Base-by-base conservation (phyloP, 2,329 filamentous ascomycete species). In the Zalaria obscura region DNA sequence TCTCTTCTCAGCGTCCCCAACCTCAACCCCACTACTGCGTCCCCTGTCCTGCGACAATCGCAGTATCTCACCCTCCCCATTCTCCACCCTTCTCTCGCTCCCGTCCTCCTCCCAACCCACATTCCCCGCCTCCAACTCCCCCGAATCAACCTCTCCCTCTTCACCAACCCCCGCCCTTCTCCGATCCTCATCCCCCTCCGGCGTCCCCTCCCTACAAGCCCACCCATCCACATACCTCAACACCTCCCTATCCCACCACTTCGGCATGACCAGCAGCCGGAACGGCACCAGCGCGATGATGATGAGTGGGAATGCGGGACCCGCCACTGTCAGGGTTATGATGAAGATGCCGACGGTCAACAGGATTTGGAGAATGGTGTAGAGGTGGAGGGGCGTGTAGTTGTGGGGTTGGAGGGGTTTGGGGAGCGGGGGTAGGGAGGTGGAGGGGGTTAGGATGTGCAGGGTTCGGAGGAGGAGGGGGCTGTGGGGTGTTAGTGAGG, bases 201-300 rank as follows among this genome's bases (percentile, higher is more conserved):
- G 61, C n/a, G 54, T 55, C 5, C 60, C 61, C 10, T 61, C 58
- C 35, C 55, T 46, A 47, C 61, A 64, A 37, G 61, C 58, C 61
- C 61, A 64, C 25, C 52, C 62, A 50, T 72, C 68, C 29, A 72
- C 68, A 50, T 66, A 67, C 32, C 64, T 51, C 38, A 80, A 61
- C 5, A 73, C 74, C 47, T 78, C 73, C 36, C 66, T 64, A 11
- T 63, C 66, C 76, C 76, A 80, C 41, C 77, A 60, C 39, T 58
- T 64, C 44, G 73, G 75, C 74, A 80, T 79, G 8, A 78, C 41
- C 10, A 70, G 60, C 5, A 81, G 54, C 7, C 77, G 63, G n/a
- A 77, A 63, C 0, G 77, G 77, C 1, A 81, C 76, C n/a, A 80
- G 56, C 4, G 70, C 66, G 40, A 80, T 73, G 45, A 81, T 78